Evolutionary conservation across 768 basidiomycete species (phyloP).

Genomic region (Polyporus arcularius): DNA sequence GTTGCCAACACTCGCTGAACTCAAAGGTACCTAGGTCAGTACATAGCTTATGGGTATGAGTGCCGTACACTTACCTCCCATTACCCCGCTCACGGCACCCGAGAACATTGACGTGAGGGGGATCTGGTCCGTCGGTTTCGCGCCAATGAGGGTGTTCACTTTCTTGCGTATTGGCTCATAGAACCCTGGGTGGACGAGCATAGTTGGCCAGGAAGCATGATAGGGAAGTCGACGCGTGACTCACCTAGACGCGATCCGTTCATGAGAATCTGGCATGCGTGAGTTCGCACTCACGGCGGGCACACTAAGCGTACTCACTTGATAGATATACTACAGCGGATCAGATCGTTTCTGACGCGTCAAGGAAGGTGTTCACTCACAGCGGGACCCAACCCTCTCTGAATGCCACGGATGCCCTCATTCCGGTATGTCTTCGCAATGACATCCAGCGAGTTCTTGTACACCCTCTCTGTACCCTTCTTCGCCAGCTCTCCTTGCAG

Average conservation of each 20-base stretch:
- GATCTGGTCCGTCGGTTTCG: constrained; percentile 61
- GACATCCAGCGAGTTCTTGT: constrained; percentile 88
- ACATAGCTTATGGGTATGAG: background rate
- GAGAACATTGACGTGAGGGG: constrained; percentile 79
- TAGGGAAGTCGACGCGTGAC: constrained; percentile 10
- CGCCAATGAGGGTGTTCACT: constrained; percentile 71
- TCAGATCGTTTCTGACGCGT: background rate
- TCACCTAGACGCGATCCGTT: constrained; percentile 89
- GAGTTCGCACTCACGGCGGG: background rate
- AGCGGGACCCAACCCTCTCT: constrained; percentile 89
- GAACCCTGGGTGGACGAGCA: constrained; percentile 62
- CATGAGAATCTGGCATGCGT: constrained; percentile 68
- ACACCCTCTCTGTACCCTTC: constrained; percentile 69
- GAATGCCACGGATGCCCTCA: constrained; percentile 89
- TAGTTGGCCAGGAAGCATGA: background rate
- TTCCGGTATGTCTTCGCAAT: constrained; percentile 84
- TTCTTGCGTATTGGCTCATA: constrained; percentile 87
- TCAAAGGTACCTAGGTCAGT: background rate
- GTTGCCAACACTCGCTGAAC: constrained; percentile 73
- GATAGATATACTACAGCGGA: constrained; percentile 78
- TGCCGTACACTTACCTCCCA: constrained; percentile 63
- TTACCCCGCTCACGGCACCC: constrained; percentile 86
- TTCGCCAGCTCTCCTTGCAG: constrained; percentile 94
- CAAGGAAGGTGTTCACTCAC: constrained; percentile 47
- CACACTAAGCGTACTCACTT: constrained; percentile 52